A percentile compares a stretch with the other conserved stretches of the same genome.
phyloP scores from a whole-genome alignment of 148 eudicot species.

The Linanthus parryae region DNA sequence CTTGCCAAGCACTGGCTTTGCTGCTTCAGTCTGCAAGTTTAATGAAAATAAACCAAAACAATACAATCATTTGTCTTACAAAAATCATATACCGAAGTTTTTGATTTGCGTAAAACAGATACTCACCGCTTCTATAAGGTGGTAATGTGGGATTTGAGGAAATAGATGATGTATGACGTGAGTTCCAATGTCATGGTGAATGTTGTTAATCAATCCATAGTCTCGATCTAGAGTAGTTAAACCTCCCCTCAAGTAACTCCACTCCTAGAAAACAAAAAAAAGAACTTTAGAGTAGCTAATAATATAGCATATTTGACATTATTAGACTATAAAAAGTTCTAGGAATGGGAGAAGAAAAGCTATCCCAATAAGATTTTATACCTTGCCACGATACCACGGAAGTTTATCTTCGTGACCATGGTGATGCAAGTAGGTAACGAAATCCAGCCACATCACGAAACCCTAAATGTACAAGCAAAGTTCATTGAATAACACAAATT shows the following conservation, averaged over 20 bases:
- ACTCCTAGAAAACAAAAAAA: no score
- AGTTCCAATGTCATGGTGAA: slow-evolving; percentile 52
- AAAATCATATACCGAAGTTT: no score
- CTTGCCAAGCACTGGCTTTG: slow-evolving; percentile 39
- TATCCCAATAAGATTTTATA: no score
- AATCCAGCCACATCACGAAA: slow-evolving; percentile 32
- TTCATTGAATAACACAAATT: background rate
- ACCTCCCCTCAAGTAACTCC: slow-evolving; percentile 55
- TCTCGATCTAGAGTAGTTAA: slow-evolving; percentile 46
- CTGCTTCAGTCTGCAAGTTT: slow-evolving; percentile 35
- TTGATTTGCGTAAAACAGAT: slow-evolving; percentile 2
- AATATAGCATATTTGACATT: no score
- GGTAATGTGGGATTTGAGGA: slow-evolving; percentile 56
- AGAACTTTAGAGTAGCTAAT: no score
- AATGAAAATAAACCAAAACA: background rate
- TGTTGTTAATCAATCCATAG: slow-evolving; percentile 34
- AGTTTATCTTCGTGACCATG: slow-evolving; percentile 41
- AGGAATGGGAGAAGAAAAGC: no score
- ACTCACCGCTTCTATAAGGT: slow-evolving; percentile 40
- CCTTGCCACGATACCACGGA: slow-evolving; percentile 47
- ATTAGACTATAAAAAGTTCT: no score
- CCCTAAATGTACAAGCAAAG: slow-evolving; percentile 9
- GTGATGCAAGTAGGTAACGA: slow-evolving; percentile 44
- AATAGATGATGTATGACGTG: slow-evolving; percentile 53
- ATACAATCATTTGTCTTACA: no score